Base-by-base conservation (phyloP, 2,329 filamentous ascomycete genomes). In the Bipolaris cookei region DNA sequence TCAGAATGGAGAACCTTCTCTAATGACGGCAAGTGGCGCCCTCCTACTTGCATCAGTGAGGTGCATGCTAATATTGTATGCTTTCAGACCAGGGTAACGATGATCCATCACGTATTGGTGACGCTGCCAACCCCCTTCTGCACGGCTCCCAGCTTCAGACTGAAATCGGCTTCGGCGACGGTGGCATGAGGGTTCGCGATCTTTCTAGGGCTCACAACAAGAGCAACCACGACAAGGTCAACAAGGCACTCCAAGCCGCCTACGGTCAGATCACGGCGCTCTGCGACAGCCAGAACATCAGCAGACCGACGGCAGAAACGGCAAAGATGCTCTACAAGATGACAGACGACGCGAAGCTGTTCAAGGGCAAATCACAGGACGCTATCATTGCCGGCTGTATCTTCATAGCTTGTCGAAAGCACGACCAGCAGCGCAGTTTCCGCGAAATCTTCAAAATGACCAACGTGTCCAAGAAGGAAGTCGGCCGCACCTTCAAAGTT, bases 1-100 rank as follows among this genome's bases (percentile, higher is more conserved):
- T 97, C 92, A 45, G 95, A 99, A 80, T 99, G 95, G 95, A 91
- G 95, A 75, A 99, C 95, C 0, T 99, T 99, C 80, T 92, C 93
- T 74, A 98, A 98, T 75, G 95, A 99, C 73, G 96, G 50, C 54
- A 57, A 57, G 54, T 57, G 45, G 23, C 25, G 34, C 23, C 50
- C 43, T 56, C 32, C 8, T 13, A n/a, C 16, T 23, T 32, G 21
- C 25, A 34, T 23, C 13, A 23, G 23, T 43, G 32, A 43, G 21
- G 42, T 32, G 28, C 18, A 23, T 49, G 20, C 54, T 57, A 23
- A 57, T 38, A 35, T 21, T 44, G 30, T 35, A 37, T 23, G 28
- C 23, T 35, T 56, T 25, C 44, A 56, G 54, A 99, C 75, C 92
- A 97, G 77, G 92, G 91, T 71, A 93, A 91, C 72, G 96, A 98